Conservation (phyloP, 2,329 filamentous ascomycete genomes). For the Sclerotinia subarctica region DNA sequence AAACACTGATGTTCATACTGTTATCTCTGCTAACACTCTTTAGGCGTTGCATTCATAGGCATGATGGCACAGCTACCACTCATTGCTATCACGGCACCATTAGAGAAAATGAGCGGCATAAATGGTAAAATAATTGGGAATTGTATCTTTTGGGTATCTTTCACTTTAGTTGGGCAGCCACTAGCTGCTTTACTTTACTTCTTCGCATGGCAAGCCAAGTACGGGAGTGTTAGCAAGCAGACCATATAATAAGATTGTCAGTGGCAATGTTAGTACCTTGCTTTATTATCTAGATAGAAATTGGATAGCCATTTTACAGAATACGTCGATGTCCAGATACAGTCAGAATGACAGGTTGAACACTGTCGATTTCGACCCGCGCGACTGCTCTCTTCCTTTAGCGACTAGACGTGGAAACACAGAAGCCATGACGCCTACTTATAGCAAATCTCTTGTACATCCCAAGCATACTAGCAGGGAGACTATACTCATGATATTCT, state of each 20-base stretch:
- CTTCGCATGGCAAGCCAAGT: slow-evolving; percentile 98
- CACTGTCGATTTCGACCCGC: neutral
- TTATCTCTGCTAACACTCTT: slow-evolving; percentile 29
- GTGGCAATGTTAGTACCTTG: neutral
- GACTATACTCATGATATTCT: too few relatives aligned
- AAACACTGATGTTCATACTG: neutral
- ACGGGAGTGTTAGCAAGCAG: slow-evolving; percentile 68
- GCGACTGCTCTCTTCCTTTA: too few relatives aligned
- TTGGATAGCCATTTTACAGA: neutral
- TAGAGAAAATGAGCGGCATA: slow-evolving; percentile 75
- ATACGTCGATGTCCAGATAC: neutral
- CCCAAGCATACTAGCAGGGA: neutral
- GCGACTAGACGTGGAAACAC: neutral
- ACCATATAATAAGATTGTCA: slow-evolving; percentile 18
- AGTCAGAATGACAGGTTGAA: neutral
- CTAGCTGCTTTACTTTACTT: slow-evolving; percentile 92
- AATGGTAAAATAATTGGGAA: slow-evolving; percentile 82
- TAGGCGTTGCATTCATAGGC: slow-evolving; percentile 85
- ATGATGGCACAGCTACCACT: slow-evolving; percentile 94
- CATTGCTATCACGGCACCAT: slow-evolving; percentile 72
- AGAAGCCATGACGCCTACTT: neutral
- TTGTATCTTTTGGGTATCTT: slow-evolving; percentile 93
- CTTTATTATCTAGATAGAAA: neutral
- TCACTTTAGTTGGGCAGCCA: slow-evolving; percentile 92
- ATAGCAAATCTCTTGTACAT: neutral